Conservation (phyloP, 106 monocot species). For the Phalaenopsis aphrodite region DNA sequence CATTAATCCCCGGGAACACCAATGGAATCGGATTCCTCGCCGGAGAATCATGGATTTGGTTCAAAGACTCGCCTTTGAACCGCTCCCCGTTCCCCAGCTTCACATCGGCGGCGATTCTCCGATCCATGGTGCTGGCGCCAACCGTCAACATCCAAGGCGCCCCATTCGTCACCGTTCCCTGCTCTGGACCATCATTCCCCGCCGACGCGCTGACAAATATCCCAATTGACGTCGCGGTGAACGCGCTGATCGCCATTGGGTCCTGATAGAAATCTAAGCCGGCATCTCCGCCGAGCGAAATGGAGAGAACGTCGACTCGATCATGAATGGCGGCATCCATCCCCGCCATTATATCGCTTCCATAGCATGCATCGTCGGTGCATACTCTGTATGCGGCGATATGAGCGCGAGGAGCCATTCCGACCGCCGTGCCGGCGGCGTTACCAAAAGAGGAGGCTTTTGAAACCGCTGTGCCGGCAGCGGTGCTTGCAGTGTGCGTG, state of each 20-base stretch:
- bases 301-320: constrained; percentile 22
- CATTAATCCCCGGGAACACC: background rate
- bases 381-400: constrained; percentile 4
- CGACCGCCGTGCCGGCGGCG: constrained; percentile 1
- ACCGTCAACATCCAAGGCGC: constrained; percentile 27
- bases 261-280: background rate
- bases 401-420: constrained; percentile 3
- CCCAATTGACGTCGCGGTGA: constrained; percentile 10
- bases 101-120: constrained; percentile 15
- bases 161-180: background rate
- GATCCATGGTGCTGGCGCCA: constrained; percentile 19
- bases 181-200: constrained; percentile 15
- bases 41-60: too few species aligned
- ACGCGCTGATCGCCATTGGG: background rate
- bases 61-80: constrained; percentile 14
- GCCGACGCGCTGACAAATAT: constrained; percentile 9
- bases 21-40: background rate
- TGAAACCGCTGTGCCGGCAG: background rate
- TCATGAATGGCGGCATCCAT: constrained; percentile 19
- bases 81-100: constrained; percentile 25
- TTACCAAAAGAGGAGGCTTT: background rate
- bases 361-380: background rate
- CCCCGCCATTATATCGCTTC: background rate
- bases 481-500: background rate
- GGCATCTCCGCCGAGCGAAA: constrained; percentile 9